Conservation (phyloP, 2,329 filamentous ascomycete genomes). For the Cytospora mali region DNA sequence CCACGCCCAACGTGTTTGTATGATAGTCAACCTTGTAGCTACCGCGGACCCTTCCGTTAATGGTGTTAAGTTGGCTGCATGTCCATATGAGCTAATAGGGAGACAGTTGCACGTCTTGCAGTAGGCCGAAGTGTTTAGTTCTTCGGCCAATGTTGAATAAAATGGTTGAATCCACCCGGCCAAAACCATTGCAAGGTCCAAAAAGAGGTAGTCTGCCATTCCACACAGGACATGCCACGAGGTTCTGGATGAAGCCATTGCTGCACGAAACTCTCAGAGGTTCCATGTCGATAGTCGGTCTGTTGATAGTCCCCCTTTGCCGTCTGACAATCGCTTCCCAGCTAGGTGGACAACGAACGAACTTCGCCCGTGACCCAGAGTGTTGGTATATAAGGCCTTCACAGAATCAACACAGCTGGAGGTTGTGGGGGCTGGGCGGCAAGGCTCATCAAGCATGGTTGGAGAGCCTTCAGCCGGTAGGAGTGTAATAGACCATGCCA, state of each 20-base stretch:
- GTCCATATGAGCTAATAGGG: not conserved
- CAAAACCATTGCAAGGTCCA: not conserved
- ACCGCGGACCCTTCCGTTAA: slow-evolving; percentile 17
- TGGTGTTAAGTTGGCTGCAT: slow-evolving; percentile 15
- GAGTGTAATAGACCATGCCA: not conserved
- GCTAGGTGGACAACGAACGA: no score
- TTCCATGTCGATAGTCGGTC: not conserved
- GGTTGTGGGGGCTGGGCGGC: not conserved
- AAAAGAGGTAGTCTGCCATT: not conserved
- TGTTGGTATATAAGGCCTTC: no score
- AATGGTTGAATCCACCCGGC: not conserved
- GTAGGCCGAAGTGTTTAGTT: not conserved
- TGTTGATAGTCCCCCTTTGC: not conserved
- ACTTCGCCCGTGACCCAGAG: no score
- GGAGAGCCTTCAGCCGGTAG: not conserved
- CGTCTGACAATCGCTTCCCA: no score
- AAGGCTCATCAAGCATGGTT: not conserved
- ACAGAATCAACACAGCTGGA: not conserved
- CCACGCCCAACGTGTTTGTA: slow-evolving; percentile 4
- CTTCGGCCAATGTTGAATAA: not conserved
- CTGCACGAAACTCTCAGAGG: not conserved
- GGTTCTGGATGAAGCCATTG: not conserved
- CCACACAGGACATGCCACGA: not conserved
- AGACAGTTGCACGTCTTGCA: slow-evolving; percentile 1
- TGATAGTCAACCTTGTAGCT: slow-evolving; percentile 9